A percentile compares a stretch with the other conserved stretches of the same genome.
Evolutionary conservation across 495 filamentous ascomycete genomes (phyloP).

Genomic region (Cladorrhinum samala): DNA sequence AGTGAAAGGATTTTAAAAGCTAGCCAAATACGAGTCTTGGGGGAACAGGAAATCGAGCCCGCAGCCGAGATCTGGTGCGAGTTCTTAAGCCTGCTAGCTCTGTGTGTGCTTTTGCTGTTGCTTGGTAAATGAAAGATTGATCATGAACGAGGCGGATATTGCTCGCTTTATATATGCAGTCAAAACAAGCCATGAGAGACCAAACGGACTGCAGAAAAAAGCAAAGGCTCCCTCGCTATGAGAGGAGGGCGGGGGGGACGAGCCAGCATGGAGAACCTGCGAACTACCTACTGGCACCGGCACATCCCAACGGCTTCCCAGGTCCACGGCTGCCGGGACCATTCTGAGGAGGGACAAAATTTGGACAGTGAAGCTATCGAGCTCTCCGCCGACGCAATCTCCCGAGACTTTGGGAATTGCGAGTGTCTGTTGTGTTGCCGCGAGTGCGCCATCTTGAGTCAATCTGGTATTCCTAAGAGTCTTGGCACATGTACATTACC

Average conservation of each 20-base stretch:
- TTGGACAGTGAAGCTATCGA: background rate
- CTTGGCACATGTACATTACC: too few species aligned
- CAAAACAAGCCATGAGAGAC: background rate
- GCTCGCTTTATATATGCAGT: slow-evolving; percentile 11
- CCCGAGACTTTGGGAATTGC: slow-evolving; percentile 25
- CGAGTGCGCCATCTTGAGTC: slow-evolving; percentile 28
- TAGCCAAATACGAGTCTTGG: background rate
- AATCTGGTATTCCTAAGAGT: slow-evolving; percentile 30
- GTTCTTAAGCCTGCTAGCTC: too few species aligned
- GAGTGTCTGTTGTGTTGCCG: slow-evolving; percentile 21
- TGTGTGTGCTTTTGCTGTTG: background rate
- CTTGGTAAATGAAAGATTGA: background rate
- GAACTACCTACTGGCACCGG: background rate
- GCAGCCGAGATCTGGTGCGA: background rate
- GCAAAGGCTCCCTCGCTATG: background rate
- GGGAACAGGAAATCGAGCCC: background rate
- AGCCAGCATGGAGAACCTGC: background rate
- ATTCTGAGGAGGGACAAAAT: background rate
- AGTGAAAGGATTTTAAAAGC: background rate
- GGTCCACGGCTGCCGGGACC: background rate
- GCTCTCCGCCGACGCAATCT: slow-evolving; percentile 10
- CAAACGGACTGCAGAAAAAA: background rate
- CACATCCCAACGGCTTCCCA: slow-evolving; percentile 2
- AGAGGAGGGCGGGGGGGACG: background rate
- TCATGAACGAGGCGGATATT: background rate